Base-by-base conservation (phyloP, 73 alveolate genomes). In the Stentor roeselii region DNA sequence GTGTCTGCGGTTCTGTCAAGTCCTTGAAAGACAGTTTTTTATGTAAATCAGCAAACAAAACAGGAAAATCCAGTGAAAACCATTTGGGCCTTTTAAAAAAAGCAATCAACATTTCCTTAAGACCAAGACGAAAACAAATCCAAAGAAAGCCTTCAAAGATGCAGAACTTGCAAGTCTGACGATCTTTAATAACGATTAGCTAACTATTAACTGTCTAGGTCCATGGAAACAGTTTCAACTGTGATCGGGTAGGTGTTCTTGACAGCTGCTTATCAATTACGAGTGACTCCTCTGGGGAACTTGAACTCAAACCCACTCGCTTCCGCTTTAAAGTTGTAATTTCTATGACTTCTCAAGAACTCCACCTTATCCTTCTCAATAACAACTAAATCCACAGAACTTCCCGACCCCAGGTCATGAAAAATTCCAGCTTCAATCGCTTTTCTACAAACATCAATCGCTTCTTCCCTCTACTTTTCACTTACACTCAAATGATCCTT, bases 361-460 rank as follows among this genome's bases (percentile, higher is more conserved):
- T 94, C 98, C 3, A 78, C 88, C 84, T 93, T 92, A 60, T 86
- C 94, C 77, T 88, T 94, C 32, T 91, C 93, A 78, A 95, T 91
- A 60, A 93, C 94, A 39, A 88, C 89, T 2, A 93, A 91, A 94
- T 96, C 98, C 31, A 97, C 99, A 90, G 93, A 90, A 36, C 96
- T 88, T 38, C 99, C 99, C 32, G 98, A 91, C 35, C 99, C 99
- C 85, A 98, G 88, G 91, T 98, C 99, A 88, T 98, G 96, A 92
- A 93, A 92, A 85, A 98, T 95, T 87, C 99, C 99, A 76, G 99
- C 98, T 85, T 94, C 98, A 61, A 95, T 89, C 4, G 98, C 98
- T 84, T 78, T 89, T 59, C 90, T 89, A 42, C 89, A 93, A 40
- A 97, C 59, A 37, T 90, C 93, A 42, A 91, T 86, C 59, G 99